Percentiles rank a stretch among this genome's conserved stretches.
These are phyloP conservation scores for Colletotrichum graminicola DNA, from an alignment of 2,329 filamentous ascomycete genomes.

Conservation along the genomic window DNA sequence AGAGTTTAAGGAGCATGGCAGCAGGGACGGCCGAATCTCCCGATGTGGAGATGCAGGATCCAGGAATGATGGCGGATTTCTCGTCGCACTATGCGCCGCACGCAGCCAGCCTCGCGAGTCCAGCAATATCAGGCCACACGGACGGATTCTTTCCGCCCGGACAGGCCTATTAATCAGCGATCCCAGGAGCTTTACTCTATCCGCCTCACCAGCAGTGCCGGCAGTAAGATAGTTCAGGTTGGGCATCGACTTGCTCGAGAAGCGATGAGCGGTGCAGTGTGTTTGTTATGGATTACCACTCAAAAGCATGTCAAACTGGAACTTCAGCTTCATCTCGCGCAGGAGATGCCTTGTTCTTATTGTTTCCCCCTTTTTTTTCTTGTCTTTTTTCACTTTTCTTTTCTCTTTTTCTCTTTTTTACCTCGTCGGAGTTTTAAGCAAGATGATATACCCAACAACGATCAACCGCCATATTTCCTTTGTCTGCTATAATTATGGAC, in stretches of 20 bases:
- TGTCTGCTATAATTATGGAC: conserved; percentile 7
- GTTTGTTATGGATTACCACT: conserved; percentile 21
- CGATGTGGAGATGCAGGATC: conserved; percentile 54
- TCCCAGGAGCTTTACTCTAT: not conserved
- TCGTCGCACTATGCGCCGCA: conserved; percentile 39
- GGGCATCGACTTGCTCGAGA: not conserved
- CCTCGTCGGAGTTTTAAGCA: conserved; percentile 29
- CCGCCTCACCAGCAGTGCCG: not conserved
- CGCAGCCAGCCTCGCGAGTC: conserved; percentile 27
- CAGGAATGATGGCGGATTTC: conserved; percentile 48
- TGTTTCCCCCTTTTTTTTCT: conserved; percentile 7
- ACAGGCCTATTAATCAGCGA: conserved; percentile 30
- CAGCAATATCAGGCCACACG: conserved; percentile 23
- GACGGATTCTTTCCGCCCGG: conserved; percentile 35
- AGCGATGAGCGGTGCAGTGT: not conserved
- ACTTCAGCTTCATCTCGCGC: conserved; percentile 26
- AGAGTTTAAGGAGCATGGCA: conserved; percentile 52
- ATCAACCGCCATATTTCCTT: conserved; percentile 24
- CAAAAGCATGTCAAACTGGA: conserved; percentile 1
- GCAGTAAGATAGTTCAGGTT: not conserved
- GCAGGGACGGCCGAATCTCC: conserved; percentile 47
- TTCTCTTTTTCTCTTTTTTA: not conserved
- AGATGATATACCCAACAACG: conserved; percentile 39
- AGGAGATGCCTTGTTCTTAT: conserved; percentile 21
- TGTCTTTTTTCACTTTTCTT: conserved; percentile 1